These are phyloP conservation scores for Penicillium malachiteum DNA, from an alignment of 495 filamentous ascomycete genomes.

Conservation along the genomic window DNA sequence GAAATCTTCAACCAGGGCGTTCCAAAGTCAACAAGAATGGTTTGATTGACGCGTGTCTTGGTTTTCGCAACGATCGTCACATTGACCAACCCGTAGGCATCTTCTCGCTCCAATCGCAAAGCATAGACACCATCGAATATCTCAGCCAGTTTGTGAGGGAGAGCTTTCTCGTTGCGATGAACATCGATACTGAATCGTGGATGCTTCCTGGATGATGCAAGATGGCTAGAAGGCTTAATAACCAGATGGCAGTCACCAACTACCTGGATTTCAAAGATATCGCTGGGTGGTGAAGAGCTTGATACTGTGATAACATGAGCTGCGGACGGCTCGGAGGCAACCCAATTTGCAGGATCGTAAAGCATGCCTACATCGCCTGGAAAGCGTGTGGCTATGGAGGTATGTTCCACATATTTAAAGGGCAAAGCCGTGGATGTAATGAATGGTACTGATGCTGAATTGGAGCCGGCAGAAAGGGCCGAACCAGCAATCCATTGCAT, in stretches of 20 bases:
- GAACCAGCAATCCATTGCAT: constrained; percentile 28
- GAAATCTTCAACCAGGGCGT: constrained; percentile 59
- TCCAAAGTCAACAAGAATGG: constrained; percentile 58
- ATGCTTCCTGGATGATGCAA: constrained; percentile 46
- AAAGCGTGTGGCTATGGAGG: constrained; percentile 28
- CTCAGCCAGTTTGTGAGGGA: constrained; percentile 51
- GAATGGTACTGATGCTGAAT: constrained; percentile 10
- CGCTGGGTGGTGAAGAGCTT: constrained; percentile 14
- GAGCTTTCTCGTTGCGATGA: constrained; percentile 36
- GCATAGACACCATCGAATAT: constrained; percentile 60
- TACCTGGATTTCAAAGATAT: constrained; percentile 59
- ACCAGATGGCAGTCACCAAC: constrained; percentile 62
- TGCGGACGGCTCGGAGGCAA: constrained; percentile 20
- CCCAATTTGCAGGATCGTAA: constrained; percentile 11
- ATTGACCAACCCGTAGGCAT: constrained; percentile 58
- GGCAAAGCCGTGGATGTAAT: constrained; percentile 20
- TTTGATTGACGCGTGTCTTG: constrained; percentile 53
- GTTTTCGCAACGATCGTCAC: constrained; percentile 55
- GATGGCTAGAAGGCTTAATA: constrained; percentile 54
- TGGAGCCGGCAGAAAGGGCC: constrained; percentile 21
- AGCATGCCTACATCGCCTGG: constrained; percentile 17
- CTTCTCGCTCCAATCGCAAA: constrained; percentile 54
- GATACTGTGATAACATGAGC: constrained; percentile 16
- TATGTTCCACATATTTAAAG: constrained; percentile 18
- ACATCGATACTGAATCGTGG: constrained; percentile 54